Base-by-base conservation (phyloP, 148 eudicot species). In the Chenopodium suecicum region DNA sequence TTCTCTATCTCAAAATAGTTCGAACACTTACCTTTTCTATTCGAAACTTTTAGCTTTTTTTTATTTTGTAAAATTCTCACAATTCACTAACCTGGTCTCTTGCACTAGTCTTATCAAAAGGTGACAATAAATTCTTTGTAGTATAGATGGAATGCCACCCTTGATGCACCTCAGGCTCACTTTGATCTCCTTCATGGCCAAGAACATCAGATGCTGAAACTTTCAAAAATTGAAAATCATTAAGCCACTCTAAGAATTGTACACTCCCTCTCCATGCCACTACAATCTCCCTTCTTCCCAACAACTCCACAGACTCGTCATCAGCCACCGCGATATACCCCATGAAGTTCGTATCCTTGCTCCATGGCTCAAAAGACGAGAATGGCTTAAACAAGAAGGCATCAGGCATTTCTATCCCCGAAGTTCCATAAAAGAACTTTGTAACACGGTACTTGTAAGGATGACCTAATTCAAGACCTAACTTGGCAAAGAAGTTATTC, bases 241-340 rank as follows among this genome's bases (percentile, higher is more conserved):
- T 80, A n/a, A 88, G n/a, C 95, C 97, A 93, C 47, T 93, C 95
- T 22, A 79, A 37, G 3, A 82, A 58, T 47, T 75, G 78, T 9
- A 87, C 69, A 0, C 88, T 89, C 52, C 97, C 97, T 80, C 97
- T 89, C 97, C 97, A 91, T 5, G 91, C 90, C 31, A 93, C 86
- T 76, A 91, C 73, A 64, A 93, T 93, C 65, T 93, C 97, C 76
- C 93, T 82, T 37, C 97, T 82, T 4, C 94, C 97, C 62, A 93
- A 80, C 27, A 83, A 84, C 37, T 11, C 54, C 70, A 77, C 88
- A 7, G 87, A 84, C 32, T 88, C 86, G 54, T 90, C 90, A 0
- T 90, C 91, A 1, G 91, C 86, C 81, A 91, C 95, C 9, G 93
- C 91, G 9, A 93, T 85, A 22, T 80, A 93, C 41, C 97, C 95